These are phyloP conservation scores for Penicillium lividum DNA, from an alignment of 495 filamentous ascomycete species.

Conservation along the genomic window DNA sequence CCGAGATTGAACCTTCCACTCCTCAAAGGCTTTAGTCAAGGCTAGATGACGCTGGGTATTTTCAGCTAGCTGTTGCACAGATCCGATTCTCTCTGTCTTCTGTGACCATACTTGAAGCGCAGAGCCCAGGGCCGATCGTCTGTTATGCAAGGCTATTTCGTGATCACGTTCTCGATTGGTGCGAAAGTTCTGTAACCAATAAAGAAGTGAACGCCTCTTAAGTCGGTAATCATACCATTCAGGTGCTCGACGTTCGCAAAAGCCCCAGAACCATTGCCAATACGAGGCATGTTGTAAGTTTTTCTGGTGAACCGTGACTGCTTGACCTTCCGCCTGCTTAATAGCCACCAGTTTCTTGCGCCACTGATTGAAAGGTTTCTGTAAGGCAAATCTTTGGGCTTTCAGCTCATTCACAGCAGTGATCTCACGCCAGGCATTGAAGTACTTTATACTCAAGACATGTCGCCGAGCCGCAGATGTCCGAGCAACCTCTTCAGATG, in stretches of 20 bases:
- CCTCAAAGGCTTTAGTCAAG: conserved; percentile 31
- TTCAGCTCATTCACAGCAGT: conserved; percentile 71
- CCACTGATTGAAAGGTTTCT: conserved; percentile 60
- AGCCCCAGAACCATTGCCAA: conserved; percentile 58
- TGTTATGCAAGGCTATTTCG: conserved; percentile 38
- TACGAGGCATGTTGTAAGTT: conserved; percentile 48
- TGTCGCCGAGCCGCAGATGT: conserved; percentile 65
- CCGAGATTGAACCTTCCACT: conserved; percentile 45
- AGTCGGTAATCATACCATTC: conserved; percentile 50
- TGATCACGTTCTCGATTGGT: conserved; percentile 45
- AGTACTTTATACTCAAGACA: conserved; percentile 70
- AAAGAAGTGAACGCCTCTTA: conserved; percentile 48
- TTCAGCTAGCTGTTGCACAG: conserved; percentile 35
- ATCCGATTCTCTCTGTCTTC: conserved; percentile 29
- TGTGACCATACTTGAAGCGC: conserved; percentile 37
- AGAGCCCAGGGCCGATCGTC: conserved; percentile 26
- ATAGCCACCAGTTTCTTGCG: conserved; percentile 41
- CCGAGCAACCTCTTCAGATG: conserved; percentile 58
- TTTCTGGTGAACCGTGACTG: conserved; percentile 43
- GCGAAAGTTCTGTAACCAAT: conserved; percentile 47
- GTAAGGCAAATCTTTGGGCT: conserved; percentile 59
- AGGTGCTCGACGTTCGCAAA: conserved; percentile 55
- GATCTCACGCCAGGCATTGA: conserved; percentile 74
- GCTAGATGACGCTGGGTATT: conserved; percentile 32
- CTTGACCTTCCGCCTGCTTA: conserved; percentile 37